These are phyloP conservation scores for Coemansia sp. DNA, from an alignment of 192 early-diverging fungal genomes.

Conservation along the genomic window DNA sequence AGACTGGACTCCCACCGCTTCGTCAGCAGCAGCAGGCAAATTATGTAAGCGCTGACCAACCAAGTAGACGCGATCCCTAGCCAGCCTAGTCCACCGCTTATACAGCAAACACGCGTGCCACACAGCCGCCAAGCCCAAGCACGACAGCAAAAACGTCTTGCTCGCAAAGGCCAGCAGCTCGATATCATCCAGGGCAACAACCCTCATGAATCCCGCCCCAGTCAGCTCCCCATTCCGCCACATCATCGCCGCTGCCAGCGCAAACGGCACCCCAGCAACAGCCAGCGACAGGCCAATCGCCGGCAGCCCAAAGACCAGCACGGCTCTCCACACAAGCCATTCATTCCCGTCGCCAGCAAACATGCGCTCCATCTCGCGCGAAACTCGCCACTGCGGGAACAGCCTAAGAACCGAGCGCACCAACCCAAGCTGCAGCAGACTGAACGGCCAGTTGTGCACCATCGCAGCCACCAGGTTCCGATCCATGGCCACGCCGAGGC, in stretches of 20 bases:
- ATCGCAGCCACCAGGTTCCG: constrained; percentile 19
- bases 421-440: constrained; percentile 32
- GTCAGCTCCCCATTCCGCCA: constrained; percentile 21
- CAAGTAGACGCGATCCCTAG: constrained; percentile 82
- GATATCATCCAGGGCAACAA: constrained; percentile 20
- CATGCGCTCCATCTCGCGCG: constrained; percentile 18
- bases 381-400: constrained; percentile 20
- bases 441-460: constrained; percentile 43
- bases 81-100: constrained; percentile 69
- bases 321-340: constrained; percentile 31
- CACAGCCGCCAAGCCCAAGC: constrained; percentile 12
- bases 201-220: not conserved
- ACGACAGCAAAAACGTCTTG: constrained; percentile 22
- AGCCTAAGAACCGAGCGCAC: constrained; percentile 23
- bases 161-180: constrained; percentile 21
- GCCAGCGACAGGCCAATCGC: constrained; percentile 8
- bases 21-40: constrained; percentile 30
- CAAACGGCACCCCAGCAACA: constrained; percentile 17
- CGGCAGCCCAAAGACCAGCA: constrained; percentile 28
- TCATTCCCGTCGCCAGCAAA: constrained; percentile 39
- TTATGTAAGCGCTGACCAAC: constrained; percentile 87
- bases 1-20: not conserved
- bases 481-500: not conserved
- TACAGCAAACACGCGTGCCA: constrained; percentile 44
- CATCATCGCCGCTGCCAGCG: constrained; percentile 10